Evolutionary conservation across 2,329 filamentous ascomycete species (phyloP).

Genomic region (Microdochium trichocladiopsis): DNA sequence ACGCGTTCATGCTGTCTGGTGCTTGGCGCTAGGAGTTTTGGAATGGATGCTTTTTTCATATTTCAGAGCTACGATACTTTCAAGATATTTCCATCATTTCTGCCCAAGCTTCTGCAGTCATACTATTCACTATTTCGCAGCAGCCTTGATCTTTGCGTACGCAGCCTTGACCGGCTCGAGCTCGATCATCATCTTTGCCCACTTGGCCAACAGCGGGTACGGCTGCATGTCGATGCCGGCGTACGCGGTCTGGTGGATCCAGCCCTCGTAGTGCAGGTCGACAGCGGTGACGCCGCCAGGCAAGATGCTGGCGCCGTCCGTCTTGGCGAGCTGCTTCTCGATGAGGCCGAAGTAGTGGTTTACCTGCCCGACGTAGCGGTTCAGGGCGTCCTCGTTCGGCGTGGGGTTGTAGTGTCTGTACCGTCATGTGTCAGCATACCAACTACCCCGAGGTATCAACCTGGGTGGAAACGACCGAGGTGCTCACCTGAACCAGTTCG

Average conservation of each 20-base stretch:
- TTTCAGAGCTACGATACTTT: too few species aligned
- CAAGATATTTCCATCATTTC: not conserved
- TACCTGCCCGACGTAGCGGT: conserved; percentile 28
- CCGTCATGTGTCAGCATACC: not conserved
- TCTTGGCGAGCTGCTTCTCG: conserved; percentile 30
- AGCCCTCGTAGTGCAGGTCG: conserved; percentile 33
- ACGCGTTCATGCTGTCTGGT: not conserved
- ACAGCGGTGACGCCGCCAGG: conserved; percentile 26
- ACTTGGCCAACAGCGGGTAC: conserved; percentile 29
- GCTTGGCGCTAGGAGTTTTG: not conserved
- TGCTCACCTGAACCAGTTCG: conserved; percentile 28
- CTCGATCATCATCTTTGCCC: conserved; percentile 24
- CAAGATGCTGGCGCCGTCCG: conserved; percentile 26
- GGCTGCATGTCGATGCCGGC: conserved; percentile 29
- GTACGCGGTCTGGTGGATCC: conserved; percentile 27
- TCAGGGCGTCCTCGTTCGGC: conserved; percentile 32
- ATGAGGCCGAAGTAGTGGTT: conserved; percentile 33
- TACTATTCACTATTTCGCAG: conserved; percentile 1
- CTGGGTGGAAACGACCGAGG: not conserved
- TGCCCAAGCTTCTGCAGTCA: not conserved
- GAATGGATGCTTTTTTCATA: not conserved
- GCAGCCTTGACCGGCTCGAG: conserved; percentile 30
- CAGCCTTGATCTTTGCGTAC: conserved; percentile 24
- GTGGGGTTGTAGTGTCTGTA: conserved; percentile 22
- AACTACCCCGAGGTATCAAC: not conserved